phyloP scores from a whole-genome alignment of 2,329 filamentous ascomycete genomes.

The Claviceps fusiformis region DNA sequence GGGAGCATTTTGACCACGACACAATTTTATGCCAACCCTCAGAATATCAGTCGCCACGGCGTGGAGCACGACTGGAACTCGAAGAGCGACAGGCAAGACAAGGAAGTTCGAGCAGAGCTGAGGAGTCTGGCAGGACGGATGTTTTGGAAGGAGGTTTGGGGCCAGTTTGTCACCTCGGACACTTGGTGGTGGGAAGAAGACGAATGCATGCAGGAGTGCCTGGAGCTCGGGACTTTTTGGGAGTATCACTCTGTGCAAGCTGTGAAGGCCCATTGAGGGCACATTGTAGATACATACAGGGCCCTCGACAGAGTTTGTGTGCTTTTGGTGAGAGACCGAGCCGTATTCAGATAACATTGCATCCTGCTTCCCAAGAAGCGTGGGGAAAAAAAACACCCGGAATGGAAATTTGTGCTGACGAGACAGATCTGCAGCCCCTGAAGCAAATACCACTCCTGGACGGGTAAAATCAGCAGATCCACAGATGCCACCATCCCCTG shows the following conservation, averaged over 20 bases:
- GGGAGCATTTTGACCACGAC: slow-evolving; percentile 34
- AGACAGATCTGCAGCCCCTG: no score
- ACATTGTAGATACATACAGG: no score
- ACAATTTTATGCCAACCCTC: slow-evolving; percentile 33
- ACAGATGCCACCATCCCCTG: no score
- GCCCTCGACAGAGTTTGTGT: no score
- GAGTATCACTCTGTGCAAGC: slow-evolving; percentile 44
- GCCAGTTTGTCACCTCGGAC: slow-evolving; percentile 31
- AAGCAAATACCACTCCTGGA: no score
- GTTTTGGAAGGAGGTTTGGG: slow-evolving; percentile 51
- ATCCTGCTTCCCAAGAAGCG: no score
- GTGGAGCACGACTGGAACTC: slow-evolving; percentile 13
- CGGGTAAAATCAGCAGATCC: no score
- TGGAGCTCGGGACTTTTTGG: slow-evolving; percentile 44
- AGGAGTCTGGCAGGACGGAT: slow-evolving; percentile 39
- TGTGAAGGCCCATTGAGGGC: slow-evolving; percentile 28
- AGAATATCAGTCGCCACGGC: slow-evolving; percentile 12
- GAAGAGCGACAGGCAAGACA: slow-evolving; percentile 12
- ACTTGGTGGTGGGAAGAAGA: slow-evolving; percentile 51
- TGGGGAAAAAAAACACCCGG: no score
- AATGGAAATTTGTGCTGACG: no score
- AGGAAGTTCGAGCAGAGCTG: slow-evolving; percentile 30
- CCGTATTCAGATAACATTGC: no score
- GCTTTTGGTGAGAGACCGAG: no score
- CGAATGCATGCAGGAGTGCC: slow-evolving; percentile 40